Evolutionary conservation across 345 rosid species (phyloP).

Genomic region (Pugionium cornutum): DNA sequence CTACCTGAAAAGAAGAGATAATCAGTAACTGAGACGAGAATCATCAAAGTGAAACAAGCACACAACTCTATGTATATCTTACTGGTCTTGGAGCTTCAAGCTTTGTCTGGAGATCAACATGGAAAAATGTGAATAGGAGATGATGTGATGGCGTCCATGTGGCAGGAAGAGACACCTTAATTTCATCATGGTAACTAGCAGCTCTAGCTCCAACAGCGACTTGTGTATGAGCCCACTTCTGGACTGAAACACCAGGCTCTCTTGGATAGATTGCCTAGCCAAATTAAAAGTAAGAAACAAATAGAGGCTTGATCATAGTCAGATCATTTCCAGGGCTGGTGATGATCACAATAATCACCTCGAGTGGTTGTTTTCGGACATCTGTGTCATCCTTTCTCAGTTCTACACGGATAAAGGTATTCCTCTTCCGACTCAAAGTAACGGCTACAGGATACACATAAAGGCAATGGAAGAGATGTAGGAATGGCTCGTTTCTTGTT

Average conservation of each 20-base stretch:
- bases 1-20: slow-evolving; percentile 52
- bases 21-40: slow-evolving; percentile 21
- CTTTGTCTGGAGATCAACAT: slow-evolving; percentile 95
- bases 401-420: slow-evolving; percentile 83
- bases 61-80: slow-evolving; percentile 37
- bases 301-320: slow-evolving; percentile 16
- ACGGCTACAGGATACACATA: slow-evolving; percentile 87
- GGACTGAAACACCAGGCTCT: slow-evolving; percentile 71
- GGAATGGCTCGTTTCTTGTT: slow-evolving; percentile 92
- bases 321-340: slow-evolving; percentile 23
- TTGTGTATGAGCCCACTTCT: slow-evolving; percentile 91
- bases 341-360: slow-evolving; percentile 55
- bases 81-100: slow-evolving; percentile 99
- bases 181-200: slow-evolving; percentile 90
- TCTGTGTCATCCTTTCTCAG: slow-evolving; percentile 91
- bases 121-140: slow-evolving; percentile 91
- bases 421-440: slow-evolving; percentile 90
- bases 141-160: slow-evolving; percentile 95
- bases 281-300: slow-evolving; percentile 39
- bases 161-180: slow-evolving; percentile 88
- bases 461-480: slow-evolving; percentile 94
- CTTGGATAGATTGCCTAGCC: slow-evolving; percentile 82
- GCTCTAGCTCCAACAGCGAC: slow-evolving; percentile 82
- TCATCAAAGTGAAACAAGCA: slow-evolving; percentile 29
- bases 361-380: slow-evolving; percentile 84